Conservation (phyloP, 805 yeast genomes). For the Wickerhamomyces chaumierensis region DNA sequence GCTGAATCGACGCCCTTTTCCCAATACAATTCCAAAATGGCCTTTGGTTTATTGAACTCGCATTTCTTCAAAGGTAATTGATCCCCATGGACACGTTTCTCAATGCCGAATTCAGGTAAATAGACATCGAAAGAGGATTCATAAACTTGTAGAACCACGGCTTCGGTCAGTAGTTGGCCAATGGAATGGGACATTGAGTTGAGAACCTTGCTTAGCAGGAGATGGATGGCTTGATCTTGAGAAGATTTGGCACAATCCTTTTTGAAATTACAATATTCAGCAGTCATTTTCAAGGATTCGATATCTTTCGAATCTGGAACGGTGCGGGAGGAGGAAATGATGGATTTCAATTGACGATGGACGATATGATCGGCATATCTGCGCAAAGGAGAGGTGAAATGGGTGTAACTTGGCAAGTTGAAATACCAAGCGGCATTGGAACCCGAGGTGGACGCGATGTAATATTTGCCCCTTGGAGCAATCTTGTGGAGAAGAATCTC, state of each 20-base stretch:
- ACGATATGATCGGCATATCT: conserved; percentile 89
- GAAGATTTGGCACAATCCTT: conserved; percentile 90
- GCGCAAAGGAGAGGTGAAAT: conserved; percentile 85
- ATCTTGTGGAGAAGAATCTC: conserved; percentile 76
- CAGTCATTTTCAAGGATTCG: conserved; percentile 65
- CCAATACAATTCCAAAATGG: conserved; percentile 80
- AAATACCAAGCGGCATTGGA: conserved; percentile 69
- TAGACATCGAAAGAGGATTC: conserved; percentile 93
- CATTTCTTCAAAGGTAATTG: conserved; percentile 89
- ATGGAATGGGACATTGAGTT: conserved; percentile 59
- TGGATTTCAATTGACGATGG: conserved; percentile 78
- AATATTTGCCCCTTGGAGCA: conserved; percentile 77
- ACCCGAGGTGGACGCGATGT: conserved; percentile 42
- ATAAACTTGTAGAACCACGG: conserved; percentile 82
- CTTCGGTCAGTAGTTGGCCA: conserved; percentile 78
- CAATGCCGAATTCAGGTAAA: conserved; percentile 88
- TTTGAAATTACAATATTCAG: conserved; percentile 91
- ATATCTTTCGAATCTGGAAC: conserved; percentile 38
- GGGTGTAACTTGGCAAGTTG: conserved; percentile 80
- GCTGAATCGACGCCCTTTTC: conserved; percentile 88
- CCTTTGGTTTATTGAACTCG: conserved; percentile 64
- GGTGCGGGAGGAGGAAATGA: conserved; percentile 1
- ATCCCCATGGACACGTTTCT: conserved; percentile 94
- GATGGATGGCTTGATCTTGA: conserved; percentile 89
- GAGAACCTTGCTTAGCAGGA: conserved; percentile 72